Evolutionary conservation across 75 land plant genomes (phyloP).

Genomic region (Pinus tabuliformis): DNA sequence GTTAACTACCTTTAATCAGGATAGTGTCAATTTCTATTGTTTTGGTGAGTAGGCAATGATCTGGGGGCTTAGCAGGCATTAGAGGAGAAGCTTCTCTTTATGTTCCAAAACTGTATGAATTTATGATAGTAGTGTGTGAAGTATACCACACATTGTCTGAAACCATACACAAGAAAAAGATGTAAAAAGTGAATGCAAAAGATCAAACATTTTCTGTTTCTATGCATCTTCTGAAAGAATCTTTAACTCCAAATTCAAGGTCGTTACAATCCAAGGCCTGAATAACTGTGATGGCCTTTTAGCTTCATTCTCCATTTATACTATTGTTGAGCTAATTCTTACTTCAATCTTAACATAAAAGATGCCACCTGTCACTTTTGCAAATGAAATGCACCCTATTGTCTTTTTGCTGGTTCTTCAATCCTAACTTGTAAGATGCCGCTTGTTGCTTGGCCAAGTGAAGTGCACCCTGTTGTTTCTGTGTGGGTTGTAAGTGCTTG

Average conservation of each 20-base stretch:
- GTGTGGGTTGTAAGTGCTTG: not conserved
- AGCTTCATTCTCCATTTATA: no score
- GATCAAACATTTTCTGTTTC: not conserved
- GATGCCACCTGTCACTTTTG: not conserved
- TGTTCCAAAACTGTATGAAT: not conserved
- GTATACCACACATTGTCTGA: not conserved
- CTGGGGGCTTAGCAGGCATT: not conserved
- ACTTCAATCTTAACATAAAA: not conserved
- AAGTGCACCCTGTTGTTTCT: not conserved
- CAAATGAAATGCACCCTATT: not conserved
- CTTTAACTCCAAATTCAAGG: not conserved
- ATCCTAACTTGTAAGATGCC: not conserved
- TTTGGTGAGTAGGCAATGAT: not conserved
- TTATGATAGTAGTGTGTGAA: not conserved
- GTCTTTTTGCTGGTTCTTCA: not conserved
- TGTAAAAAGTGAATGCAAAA: not conserved
- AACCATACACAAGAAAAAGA: not conserved
- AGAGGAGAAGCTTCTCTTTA: not conserved
- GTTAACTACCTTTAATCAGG: not conserved
- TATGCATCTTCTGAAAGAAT: not conserved
- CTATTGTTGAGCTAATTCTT: not conserved
- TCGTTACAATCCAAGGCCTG: not conserved
- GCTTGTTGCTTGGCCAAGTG: not conserved
- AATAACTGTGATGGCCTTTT: no score
- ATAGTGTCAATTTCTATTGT: not conserved